A percentile compares a stretch with the other conserved stretches of the same genome.
phyloP scores from a whole-genome alignment of 495 filamentous ascomycete genomes.

The Terfezia claveryi region DNA sequence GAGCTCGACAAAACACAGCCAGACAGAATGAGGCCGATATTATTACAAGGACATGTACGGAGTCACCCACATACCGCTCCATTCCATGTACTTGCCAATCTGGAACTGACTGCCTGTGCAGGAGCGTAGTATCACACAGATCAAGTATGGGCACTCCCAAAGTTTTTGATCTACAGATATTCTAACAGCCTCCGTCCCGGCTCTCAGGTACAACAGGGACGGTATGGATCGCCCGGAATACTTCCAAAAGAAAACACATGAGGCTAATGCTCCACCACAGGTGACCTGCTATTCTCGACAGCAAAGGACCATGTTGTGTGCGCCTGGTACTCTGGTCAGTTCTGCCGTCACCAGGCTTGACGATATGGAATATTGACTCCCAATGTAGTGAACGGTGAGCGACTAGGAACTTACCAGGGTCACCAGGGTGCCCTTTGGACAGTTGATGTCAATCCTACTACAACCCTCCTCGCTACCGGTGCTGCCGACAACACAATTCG shows the following conservation, averaged over 20 bases:
- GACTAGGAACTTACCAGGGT: constrained; percentile 84
- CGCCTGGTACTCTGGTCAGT: constrained; percentile 51
- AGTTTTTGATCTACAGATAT: neutral
- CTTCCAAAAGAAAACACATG: neutral
- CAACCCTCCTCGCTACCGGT: constrained; percentile 77
- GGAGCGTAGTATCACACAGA: constrained; percentile 95
- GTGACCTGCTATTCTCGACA: constrained; percentile 91
- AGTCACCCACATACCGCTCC: constrained; percentile 1
- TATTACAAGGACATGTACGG: constrained; percentile 76
- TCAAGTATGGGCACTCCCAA: constrained; percentile 40
- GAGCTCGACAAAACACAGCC: neutral
- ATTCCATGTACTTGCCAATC: neutral
- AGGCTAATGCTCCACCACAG: constrained; percentile 19
- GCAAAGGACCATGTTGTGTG: constrained; percentile 94
- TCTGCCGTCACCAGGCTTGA: neutral
- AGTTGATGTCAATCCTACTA: constrained; percentile 89
- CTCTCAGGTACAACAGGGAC: constrained; percentile 63
- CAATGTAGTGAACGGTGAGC: constrained; percentile 57
- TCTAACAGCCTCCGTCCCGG: neutral
- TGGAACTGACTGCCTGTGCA: constrained; percentile 21
- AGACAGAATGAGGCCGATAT: constrained; percentile 69
- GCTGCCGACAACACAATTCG: constrained; percentile 95
- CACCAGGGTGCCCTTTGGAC: constrained; percentile 98
- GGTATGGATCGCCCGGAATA: constrained; percentile 3
- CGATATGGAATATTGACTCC: neutral